Evolutionary conservation across 108 stramenopile species (phyloP), one percentile per base, ranked within the genome.

Genomic region (Conticribra weissflogii): DNA sequence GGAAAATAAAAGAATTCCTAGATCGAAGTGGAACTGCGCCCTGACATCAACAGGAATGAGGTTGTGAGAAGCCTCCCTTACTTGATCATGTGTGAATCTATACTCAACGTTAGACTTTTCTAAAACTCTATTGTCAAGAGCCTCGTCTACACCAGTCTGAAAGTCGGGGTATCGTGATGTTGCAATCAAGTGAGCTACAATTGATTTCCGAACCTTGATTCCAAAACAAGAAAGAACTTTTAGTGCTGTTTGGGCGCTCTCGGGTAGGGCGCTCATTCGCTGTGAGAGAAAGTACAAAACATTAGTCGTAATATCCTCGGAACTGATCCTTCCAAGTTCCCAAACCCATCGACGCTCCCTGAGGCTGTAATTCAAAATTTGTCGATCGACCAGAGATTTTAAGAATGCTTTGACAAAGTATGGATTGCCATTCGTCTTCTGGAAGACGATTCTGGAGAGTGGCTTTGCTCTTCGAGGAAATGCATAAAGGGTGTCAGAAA

Each of bases 51-150:
- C 49, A n/a, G 60, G 28, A 9, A 85, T 72, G 59, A 85, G 49
- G 9, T 54, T 66, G 52, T 85, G 83, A 5, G 85, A 78, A n/a
- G 85, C 81, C 53, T 85, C 81, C 69, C 81, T 61, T 1, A 85
- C 62, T 36, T 62, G 68, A 57, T 85, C 85, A 53, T 85, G 85
- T 30, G 67, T 60, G 34, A 85, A 85, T 29, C 47, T 56, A 34
- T 57, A 82, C 2, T 36, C 33, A 18, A 23, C 8, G 3, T 34
- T 50, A n/a, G 22, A 49, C 32, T 53, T 50, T 28, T 64, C 44
- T 44, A 81, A 44, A 56, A 63, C 71, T 0, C 62, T 68, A 12
- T 63, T 33, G 12, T 48, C 47, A 14, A 71, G 54, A 22, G 33
- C 68, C 44, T 65, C 3, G 0, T 52, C 46, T 3, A 79, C 23